Conservation (phyloP, 2,329 filamentous ascomycete genomes). For the Cladobotryum protrusum region DNA sequence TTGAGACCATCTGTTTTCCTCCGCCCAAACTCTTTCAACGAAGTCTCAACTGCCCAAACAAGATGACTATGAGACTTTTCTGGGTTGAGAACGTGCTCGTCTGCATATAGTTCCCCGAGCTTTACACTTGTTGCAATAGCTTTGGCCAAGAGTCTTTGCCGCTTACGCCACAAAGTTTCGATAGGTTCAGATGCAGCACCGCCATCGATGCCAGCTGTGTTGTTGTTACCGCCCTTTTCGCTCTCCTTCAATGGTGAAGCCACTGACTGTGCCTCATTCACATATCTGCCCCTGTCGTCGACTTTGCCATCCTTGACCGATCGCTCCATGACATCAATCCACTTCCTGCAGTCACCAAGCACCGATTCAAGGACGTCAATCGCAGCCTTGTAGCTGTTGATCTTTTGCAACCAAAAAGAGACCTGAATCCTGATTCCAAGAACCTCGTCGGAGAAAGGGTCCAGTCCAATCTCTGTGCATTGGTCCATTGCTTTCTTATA, state of each 20-base stretch:
- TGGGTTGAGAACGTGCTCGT: constrained; percentile 66
- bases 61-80: constrained; percentile 68
- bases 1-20: constrained; percentile 62
- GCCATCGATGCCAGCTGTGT: constrained; percentile 15
- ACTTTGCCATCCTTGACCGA: constrained; percentile 41
- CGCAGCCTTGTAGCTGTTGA: constrained; percentile 62
- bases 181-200: constrained; percentile 15
- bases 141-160: constrained; percentile 65
- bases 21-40: constrained; percentile 66
- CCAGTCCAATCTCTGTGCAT: constrained; percentile 67
- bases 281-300: constrained; percentile 32
- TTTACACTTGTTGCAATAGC: constrained; percentile 73
- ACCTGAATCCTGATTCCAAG: constrained; percentile 83
- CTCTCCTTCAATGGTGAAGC: neutral
- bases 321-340: constrained; percentile 51
- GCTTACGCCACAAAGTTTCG: constrained; percentile 50
- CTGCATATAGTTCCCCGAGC: constrained; percentile 75
- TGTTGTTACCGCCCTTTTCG: constrained; percentile 4
- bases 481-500: constrained; percentile 74
- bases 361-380: constrained; percentile 75
- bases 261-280: constrained; percentile 8
- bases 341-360: constrained; percentile 59
- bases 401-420: constrained; percentile 71
- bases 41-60: constrained; percentile 74
- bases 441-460: constrained; percentile 86